These are phyloP conservation scores for Purshia tridentata DNA, from an alignment of 306 rosid species.

Conservation along the genomic window DNA sequence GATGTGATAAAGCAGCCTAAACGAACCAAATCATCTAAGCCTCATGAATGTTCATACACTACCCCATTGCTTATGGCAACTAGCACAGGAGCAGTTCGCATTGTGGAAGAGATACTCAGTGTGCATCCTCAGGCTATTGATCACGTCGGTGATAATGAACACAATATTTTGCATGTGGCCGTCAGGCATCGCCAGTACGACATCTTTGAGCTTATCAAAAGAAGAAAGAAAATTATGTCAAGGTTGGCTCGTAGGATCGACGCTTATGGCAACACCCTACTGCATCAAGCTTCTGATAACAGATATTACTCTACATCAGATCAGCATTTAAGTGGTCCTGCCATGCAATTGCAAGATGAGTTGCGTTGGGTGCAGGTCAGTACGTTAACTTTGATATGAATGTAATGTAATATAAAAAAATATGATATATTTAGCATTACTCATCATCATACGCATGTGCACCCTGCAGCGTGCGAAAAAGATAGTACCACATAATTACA, in stretches of 20 bases:
- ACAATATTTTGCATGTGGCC: slow-evolving; percentile 30
- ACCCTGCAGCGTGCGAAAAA: neutral
- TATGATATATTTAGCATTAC: no score
- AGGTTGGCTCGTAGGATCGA: slow-evolving; percentile 16
- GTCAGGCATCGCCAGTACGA: slow-evolving; percentile 7
- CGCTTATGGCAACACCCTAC: neutral
- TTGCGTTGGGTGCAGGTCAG: neutral
- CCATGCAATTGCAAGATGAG: slow-evolving; percentile 9
- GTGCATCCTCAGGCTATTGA: slow-evolving; percentile 24
- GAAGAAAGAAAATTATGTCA: neutral
- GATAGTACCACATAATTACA: neutral
- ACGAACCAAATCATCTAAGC: neutral
- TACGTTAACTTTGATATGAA: no score
- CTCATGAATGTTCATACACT: neutral
- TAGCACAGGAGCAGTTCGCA: neutral
- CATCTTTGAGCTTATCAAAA: neutral
- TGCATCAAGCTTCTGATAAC: slow-evolving; percentile 23
- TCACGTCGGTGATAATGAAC: neutral
- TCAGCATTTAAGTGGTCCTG: slow-evolving; percentile 7
- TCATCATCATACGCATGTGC: no score
- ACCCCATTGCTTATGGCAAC: slow-evolving; percentile 8
- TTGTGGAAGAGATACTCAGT: neutral
- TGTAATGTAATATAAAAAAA: no score
- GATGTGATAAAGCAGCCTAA: no score
- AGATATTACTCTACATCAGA: neutral